Base-by-base conservation (phyloP, 1,284 basidiomycete species). In the Paramarasmius palmivorus region DNA sequence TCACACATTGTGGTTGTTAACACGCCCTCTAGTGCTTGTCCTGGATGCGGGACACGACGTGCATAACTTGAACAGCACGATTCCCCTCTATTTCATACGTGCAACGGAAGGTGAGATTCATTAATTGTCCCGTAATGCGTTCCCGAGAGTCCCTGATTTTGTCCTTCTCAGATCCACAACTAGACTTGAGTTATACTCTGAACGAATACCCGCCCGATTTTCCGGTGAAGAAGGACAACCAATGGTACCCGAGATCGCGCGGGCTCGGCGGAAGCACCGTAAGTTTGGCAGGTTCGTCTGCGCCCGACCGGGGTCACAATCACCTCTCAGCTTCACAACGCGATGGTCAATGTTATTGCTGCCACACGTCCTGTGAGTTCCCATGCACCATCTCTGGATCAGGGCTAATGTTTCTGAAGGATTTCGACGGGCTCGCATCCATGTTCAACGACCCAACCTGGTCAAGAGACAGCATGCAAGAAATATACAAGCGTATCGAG, bases 161-260 rank as follows among this genome's bases (percentile, higher is more conserved):
- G 46, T 17, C 25, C 9, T 47, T 4, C 37, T 9, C 34, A 64
- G 63, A 64, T 23, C 57, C 57, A 2, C 56, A 57, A 34, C 35
- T 59, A 35, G 61, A 60, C 42, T 46, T 64, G 3, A 59, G 59
- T 23, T 63, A 64, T 39, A 63, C 58, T 0, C 50, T 58, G 22
- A 39, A 55, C 23, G 60, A 64, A 55, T 64, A 61, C 45, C 61
- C 63, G 6, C 53, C 57, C 4, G 59, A 55, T 12, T 58, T 60
- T 23, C 49, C 56, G 36, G 57, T 60, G 23, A 58, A 59, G 29
- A 59, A 60, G 9, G 53, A 59, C 48, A 49, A 61, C 42, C 38
- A 54, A 29, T 63, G 61, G 62, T 64, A 65, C 55, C 63, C 63
- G 14, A 58, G 63, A 5, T 57, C 61, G 15, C 59, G 61, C 8